These are phyloP conservation scores for Micractinium sp. DNA, from an alignment of 139 green algal genomes.

Conservation along the genomic window DNA sequence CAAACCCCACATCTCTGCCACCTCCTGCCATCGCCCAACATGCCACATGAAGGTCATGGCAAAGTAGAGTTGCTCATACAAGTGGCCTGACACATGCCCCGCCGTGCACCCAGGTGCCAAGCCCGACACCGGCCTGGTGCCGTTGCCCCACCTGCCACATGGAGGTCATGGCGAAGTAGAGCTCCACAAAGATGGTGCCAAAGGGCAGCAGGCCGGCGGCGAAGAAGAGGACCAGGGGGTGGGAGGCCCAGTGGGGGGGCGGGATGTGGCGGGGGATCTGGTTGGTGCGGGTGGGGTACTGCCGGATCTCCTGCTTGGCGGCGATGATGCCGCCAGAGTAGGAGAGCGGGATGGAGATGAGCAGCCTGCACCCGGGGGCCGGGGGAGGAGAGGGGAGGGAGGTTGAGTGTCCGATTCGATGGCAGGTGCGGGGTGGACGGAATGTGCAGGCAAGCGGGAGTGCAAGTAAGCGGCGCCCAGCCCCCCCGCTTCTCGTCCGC, in stretches of 20 bases:
- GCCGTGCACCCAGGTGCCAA: no score
- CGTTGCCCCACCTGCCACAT: conserved; percentile 76
- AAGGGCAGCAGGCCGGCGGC: conserved; percentile 93
- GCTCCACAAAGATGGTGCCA: conserved; percentile 96
- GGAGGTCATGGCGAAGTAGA: conserved; percentile 96
- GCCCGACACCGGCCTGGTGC: not conserved
- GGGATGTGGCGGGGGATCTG: conserved; percentile 96
- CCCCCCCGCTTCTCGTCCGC: not conserved
- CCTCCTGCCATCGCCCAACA: conserved; percentile 22
- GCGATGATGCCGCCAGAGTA: conserved; percentile 57
- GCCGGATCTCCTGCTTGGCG: conserved; percentile 53
- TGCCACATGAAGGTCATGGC: conserved; percentile 93
- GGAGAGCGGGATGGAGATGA: conserved; percentile 49
- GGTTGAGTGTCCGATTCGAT: no score
- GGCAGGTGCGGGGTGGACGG: no score
- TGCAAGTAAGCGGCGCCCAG: not conserved
- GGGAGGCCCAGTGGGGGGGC: conserved; percentile 73
- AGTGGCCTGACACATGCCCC: no score
- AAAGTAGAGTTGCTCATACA: conserved; percentile 98
- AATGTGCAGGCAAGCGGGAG: no score
- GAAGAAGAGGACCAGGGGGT: conserved; percentile 85
- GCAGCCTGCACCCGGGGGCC: conserved; percentile 23
- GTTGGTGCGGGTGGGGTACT: conserved; percentile 85
- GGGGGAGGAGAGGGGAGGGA: not conserved
- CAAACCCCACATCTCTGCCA: not conserved